Conservation (phyloP, 2,329 filamentous ascomycete species). For the Penicillium sp. region DNA sequence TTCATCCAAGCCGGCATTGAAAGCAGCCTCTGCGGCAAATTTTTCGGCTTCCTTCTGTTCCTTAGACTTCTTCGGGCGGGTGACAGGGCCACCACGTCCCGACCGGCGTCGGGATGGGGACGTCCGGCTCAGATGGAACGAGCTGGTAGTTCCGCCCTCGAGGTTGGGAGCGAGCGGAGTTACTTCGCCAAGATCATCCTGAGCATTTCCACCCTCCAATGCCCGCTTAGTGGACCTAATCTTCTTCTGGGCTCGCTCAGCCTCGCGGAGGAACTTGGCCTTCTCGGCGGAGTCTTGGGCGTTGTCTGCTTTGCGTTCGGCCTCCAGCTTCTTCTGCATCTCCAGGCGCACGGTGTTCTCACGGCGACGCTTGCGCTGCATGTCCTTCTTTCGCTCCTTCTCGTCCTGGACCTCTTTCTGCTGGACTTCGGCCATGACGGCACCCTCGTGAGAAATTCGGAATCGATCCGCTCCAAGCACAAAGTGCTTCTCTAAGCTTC, state of each 20-base stretch:
- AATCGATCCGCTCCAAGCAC: slow-evolving; percentile 72
- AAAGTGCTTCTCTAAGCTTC: slow-evolving; percentile 65
- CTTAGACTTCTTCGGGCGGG: slow-evolving; percentile 83
- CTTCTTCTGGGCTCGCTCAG: slow-evolving; percentile 88
- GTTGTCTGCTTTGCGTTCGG: slow-evolving; percentile 71
- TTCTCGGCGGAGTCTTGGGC: slow-evolving; percentile 80
- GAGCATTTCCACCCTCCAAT: slow-evolving; percentile 73
- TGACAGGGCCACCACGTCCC: slow-evolving; percentile 50
- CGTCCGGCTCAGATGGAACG: slow-evolving; percentile 68
- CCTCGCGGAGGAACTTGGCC: slow-evolving; percentile 76
- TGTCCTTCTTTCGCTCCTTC: slow-evolving; percentile 99
- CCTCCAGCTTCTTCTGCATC: slow-evolving; percentile 74
- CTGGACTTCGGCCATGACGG: slow-evolving; percentile 81
- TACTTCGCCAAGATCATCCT: slow-evolving; percentile 69
- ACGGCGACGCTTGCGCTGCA: slow-evolving; percentile 93
- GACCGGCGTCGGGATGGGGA: slow-evolving; percentile 52
- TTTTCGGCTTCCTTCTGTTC: slow-evolving; percentile 68
- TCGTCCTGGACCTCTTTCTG: slow-evolving; percentile 87
- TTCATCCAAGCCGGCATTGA: slow-evolving; percentile 62
- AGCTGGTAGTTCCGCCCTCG: slow-evolving; percentile 80
- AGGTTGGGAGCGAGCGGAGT: slow-evolving; percentile 73
- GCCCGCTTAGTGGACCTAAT: slow-evolving; percentile 85
- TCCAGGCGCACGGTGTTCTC: slow-evolving; percentile 94
- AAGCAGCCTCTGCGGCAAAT: slow-evolving; percentile 78
- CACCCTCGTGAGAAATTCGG: slow-evolving; percentile 71